phyloP scores from a whole-genome alignment of 1,139 yeast genomes.

The Blastobotrys apis region DNA sequence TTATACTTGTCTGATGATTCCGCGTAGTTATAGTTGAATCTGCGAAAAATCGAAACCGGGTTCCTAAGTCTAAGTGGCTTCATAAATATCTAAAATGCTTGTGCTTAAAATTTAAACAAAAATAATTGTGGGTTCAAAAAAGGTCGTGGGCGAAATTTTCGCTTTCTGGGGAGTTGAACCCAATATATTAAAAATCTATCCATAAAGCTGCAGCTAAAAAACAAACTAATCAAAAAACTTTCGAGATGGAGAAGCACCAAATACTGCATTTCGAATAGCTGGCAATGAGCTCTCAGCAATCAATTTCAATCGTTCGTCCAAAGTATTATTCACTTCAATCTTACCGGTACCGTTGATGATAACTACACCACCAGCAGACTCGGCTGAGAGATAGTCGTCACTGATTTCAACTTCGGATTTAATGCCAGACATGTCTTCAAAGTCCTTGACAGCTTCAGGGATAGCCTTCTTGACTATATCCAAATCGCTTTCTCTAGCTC shows the following conservation, averaged over 20 bases:
- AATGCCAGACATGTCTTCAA: slow-evolving; percentile 45
- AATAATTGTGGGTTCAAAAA: too few species aligned
- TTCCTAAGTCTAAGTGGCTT: too few species aligned
- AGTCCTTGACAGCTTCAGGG: slow-evolving; percentile 58
- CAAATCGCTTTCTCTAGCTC: slow-evolving; percentile 67
- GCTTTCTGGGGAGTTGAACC: too few species aligned
- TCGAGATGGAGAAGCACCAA: slow-evolving; percentile 83
- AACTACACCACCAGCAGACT: slow-evolving; percentile 79
- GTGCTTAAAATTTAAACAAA: too few species aligned
- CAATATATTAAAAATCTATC: too few species aligned
- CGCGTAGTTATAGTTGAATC: slow-evolving; percentile 7
- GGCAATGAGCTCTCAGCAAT: slow-evolving; percentile 86
- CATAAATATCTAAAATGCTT: too few species aligned
- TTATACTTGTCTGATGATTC: slow-evolving; percentile 16
- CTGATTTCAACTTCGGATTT: slow-evolving; percentile 29
- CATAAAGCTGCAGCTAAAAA: too few species aligned
- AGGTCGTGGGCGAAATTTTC: too few species aligned
- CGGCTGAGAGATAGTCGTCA: slow-evolving; percentile 45
- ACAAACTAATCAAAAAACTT: slow-evolving; percentile 88
- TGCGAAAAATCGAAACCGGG: too few species aligned
- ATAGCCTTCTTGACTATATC: slow-evolving; percentile 59
- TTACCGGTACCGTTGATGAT: slow-evolving; percentile 68
- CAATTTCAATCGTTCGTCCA: slow-evolving; percentile 86
- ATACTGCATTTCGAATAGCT: slow-evolving; percentile 82
- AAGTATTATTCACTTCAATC: slow-evolving; percentile 85